Evolutionary conservation across 352 stramenopile genomes (phyloP).

Genomic region (Globisporangium paddicum): DNA sequence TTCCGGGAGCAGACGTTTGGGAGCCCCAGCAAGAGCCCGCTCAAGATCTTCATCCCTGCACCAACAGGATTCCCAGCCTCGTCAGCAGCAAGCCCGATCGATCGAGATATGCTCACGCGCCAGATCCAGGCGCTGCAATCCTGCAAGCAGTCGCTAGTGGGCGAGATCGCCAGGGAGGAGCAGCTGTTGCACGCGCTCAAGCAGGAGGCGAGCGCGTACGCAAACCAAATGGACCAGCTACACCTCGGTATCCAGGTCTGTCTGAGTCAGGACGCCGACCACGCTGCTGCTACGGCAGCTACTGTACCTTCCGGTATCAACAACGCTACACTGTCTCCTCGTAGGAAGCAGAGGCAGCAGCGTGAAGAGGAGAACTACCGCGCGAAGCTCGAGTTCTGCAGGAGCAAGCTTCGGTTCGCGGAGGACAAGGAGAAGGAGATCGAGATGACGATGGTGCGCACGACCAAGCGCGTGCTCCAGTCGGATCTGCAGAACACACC

Average conservation of each 20-base stretch:
- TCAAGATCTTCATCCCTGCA: not conserved
- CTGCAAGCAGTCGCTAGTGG: constrained; percentile 57
- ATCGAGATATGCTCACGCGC: constrained; percentile 36
- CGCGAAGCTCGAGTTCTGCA: constrained; percentile 49
- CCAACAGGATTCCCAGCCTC: not conserved
- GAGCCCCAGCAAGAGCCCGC: constrained; percentile 4
- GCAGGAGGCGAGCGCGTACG: constrained; percentile 33
- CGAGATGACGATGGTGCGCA: constrained; percentile 58
- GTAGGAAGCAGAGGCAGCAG: constrained; percentile 14
- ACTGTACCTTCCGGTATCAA: not conserved
- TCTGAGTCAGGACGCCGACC: constrained; percentile 16
- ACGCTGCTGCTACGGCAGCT: not conserved
- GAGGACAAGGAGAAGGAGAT: constrained; percentile 73
- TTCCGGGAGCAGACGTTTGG: constrained; percentile 18
- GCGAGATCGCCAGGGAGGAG: constrained; percentile 61
- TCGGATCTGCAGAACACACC: constrained; percentile 34
- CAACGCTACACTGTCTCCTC: not conserved
- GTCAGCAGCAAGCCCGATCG: constrained; percentile 14
- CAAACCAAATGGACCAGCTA: constrained; percentile 50
- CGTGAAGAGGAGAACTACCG: constrained; percentile 39
- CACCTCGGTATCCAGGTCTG: constrained; percentile 46
- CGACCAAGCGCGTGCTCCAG: constrained; percentile 67
- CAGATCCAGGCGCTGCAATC: constrained; percentile 63
- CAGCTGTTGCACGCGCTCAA: constrained; percentile 58
- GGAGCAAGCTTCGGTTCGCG: constrained; percentile 49